Base-by-base conservation (phyloP, 306 rosid species). In the Prunus mira region DNA sequence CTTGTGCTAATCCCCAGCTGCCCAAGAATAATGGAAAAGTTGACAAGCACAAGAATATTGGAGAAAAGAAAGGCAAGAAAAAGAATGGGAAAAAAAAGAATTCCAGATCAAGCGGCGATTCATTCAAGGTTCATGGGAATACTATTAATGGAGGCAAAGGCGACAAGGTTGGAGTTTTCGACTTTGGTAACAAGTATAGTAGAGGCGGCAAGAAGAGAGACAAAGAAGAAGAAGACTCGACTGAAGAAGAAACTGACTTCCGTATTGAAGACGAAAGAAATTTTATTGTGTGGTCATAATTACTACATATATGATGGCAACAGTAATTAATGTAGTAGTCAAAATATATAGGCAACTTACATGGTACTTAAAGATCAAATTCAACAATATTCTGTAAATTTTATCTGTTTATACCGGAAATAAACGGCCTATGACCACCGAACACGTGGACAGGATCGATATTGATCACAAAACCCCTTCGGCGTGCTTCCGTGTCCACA, bases 181-280 rank as follows among this genome's bases (percentile, higher is more conserved):
- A 8, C 5, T 65, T 65, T 41, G 30, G 30, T 11, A 65, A 65
- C 70, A 41, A 65, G 69, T 65, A 34, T 38, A 19, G 41, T 10
- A 47, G 15, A 47, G 69, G 69, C 25, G 1, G 8, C 47, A 65
- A 65, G 11, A 65, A 65, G 11, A 34, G 41, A 65, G 69, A 38
- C 4, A 51, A 64, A 7, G 68, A 38, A 24, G 41, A 34, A 34
- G 41, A 34, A 34, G 41, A 34, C 41, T 65, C 69, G 25, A 65
- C 47, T 65, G 69, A 65, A 32, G 69, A 65, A 65, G 69, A 65
- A 34, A 65, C 24, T 65, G 69, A 65, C 47, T 65, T 27, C 28
- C 3, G 69, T 38, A 24, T 4, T 65, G 51, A 65, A 27, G 28
- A 27, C 28, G 28, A 27, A 27, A 27, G 28, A 27, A 27, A 27